A percentile compares a stretch with the other conserved stretches of the same genome.
phyloP scores from a whole-genome alignment of 495 filamentous ascomycete genomes.

The Apodospora peruviana region DNA sequence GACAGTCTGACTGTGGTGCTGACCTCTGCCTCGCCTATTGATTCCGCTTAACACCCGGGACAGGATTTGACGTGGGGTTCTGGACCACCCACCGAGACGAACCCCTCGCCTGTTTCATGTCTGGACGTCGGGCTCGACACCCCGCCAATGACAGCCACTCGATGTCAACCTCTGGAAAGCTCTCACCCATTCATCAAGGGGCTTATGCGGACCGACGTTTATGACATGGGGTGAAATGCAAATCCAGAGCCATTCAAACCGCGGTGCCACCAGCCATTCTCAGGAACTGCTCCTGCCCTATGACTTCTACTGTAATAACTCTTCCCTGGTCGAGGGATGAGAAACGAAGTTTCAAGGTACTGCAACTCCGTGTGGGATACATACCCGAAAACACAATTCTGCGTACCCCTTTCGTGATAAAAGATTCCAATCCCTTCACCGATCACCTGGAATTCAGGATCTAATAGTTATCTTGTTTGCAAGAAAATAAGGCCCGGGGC shows the following conservation, averaged over 20 bases:
- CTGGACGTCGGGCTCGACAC: constrained; percentile 16
- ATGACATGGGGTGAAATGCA: constrained; percentile 13
- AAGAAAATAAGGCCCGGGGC: background rate
- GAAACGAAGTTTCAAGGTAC: background rate
- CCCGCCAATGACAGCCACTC: constrained; percentile 25
- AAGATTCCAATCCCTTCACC: background rate
- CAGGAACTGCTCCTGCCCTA: background rate
- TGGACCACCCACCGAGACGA: constrained; percentile 2
- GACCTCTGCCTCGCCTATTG: constrained; percentile 1
- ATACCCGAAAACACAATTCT: background rate
- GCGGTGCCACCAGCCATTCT: constrained; percentile 13
- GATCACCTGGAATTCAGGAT: background rate
- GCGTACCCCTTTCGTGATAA: background rate
- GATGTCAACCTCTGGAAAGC: constrained; percentile 4
- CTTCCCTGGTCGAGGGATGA: background rate
- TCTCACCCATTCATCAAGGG: constrained; percentile 30
- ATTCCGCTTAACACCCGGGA: constrained; percentile 6
- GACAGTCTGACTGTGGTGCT: background rate
- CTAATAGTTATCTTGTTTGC: too few relatives aligned
- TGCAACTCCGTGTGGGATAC: background rate
- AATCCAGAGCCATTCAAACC: constrained; percentile 21
- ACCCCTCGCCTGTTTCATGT: constrained; percentile 40
- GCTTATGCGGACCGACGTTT: constrained; percentile 16
- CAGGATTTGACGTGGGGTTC: background rate
- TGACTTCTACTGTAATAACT: background rate